phyloP scores from a whole-genome alignment of 768 basidiomycete species.

The Psilocybe cubensis region DNA sequence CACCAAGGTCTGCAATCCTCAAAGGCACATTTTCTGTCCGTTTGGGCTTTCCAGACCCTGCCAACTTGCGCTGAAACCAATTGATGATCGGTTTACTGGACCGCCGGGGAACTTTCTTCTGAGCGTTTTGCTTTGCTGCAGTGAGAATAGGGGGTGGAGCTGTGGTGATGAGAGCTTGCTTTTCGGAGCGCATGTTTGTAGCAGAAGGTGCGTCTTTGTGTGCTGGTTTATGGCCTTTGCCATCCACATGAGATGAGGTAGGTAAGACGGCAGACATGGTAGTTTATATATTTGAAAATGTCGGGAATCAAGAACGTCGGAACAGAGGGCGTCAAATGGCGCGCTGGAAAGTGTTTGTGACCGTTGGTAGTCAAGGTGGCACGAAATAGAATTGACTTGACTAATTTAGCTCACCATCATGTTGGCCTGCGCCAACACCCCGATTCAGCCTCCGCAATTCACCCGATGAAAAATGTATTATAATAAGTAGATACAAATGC shows the following conservation, averaged over 20 bases:
- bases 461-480: neutral
- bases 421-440: neutral
- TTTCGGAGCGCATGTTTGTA: constrained; percentile 21
- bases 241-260: constrained; percentile 18
- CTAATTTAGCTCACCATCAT: neutral
- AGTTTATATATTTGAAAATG: neutral
- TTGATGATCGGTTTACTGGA: constrained; percentile 87
- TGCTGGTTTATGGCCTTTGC: constrained; percentile 5
- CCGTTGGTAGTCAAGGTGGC: constrained; percentile 16
- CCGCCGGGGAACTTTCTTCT: constrained; percentile 69
- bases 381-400: neutral
- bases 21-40: constrained; percentile 44
- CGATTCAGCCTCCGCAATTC: neutral
- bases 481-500: neutral
- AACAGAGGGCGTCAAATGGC: neutral
- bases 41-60: constrained; percentile 65
- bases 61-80: constrained; percentile 89
- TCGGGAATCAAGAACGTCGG: neutral
- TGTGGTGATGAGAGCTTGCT: constrained; percentile 16
- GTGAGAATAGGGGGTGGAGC: constrained; percentile 21
- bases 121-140: constrained; percentile 35
- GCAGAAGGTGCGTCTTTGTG: constrained; percentile 5
- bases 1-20: constrained; percentile 33
- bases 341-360: constrained; percentile 4
- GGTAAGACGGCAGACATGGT: constrained; percentile 12